Conservation (phyloP, 2,329 filamentous ascomycete genomes). For the Arthrobotrys conoides region DNA sequence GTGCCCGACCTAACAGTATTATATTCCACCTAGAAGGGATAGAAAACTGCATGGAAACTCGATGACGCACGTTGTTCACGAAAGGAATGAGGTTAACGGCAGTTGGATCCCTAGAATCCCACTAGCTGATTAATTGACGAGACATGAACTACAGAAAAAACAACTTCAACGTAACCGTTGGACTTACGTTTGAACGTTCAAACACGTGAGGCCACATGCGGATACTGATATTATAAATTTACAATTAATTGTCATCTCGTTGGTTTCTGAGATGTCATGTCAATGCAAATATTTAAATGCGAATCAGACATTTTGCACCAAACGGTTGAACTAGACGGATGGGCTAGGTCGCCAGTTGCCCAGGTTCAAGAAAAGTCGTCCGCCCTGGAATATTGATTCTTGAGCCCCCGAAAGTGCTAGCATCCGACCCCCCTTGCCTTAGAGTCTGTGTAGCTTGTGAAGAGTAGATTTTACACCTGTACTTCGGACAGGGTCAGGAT, state of each 20-base stretch:
- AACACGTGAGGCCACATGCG: background rate
- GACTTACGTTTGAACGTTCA: background rate
- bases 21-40: slow-evolving; percentile 20
- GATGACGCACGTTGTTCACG: slow-evolving; percentile 26
- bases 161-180: background rate
- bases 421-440: slow-evolving; percentile 16
- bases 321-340: background rate
- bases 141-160: background rate
- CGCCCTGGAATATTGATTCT: background rate
- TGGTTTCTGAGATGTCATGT: background rate
- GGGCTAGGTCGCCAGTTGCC: no score
- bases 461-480: background rate
- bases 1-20: background rate
- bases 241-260: background rate
- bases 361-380: background rate
- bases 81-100: slow-evolving; percentile 20
- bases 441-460: slow-evolving; percentile 15
- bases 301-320: background rate
- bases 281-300: no score
- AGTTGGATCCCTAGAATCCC: background rate
- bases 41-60: slow-evolving; percentile 16
- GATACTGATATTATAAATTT: background rate
- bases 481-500: slow-evolving; percentile 11
- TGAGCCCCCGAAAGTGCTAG: background rate
- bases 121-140: background rate